Conservation (phyloP, 2,329 filamentous ascomycete genomes). For the Stachybotrys chlorohalonatus region DNA sequence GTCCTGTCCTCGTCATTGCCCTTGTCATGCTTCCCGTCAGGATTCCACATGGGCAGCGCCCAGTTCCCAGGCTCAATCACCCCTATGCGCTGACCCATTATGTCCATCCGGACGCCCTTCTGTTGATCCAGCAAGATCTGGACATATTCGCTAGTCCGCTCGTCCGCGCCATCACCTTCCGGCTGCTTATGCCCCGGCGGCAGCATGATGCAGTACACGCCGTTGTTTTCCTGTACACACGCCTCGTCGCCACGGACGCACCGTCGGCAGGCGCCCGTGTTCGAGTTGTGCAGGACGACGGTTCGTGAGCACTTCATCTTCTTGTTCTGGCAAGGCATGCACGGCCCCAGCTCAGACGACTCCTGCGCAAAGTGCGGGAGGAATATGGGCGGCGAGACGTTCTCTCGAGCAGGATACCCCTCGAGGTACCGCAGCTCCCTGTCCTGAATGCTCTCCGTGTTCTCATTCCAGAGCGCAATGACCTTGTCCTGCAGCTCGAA, state of each 20-base stretch:
- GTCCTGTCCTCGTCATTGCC: background rate
- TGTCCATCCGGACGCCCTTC: background rate
- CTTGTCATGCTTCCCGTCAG: background rate
- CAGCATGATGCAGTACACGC: background rate
- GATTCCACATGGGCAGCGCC: background rate
- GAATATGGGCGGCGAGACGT: constrained; percentile 8
- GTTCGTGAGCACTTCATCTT: constrained; percentile 14
- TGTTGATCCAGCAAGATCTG: background rate
- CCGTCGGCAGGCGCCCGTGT: constrained; percentile 28
- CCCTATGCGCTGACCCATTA: background rate
- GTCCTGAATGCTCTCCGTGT: constrained; percentile 1
- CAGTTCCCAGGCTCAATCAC: background rate
- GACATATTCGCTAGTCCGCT: background rate
- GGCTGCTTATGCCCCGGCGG: background rate
- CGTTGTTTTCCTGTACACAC: constrained; percentile 7
- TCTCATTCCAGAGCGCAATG: constrained; percentile 3
- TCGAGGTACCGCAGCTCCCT: constrained; percentile 15
- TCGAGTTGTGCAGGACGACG: constrained; percentile 24
- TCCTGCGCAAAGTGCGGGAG: background rate
- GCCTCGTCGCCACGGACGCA: constrained; percentile 13
- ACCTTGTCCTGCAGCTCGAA: constrained; percentile 6
- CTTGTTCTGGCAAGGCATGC: constrained; percentile 13
- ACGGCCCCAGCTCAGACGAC: constrained; percentile 3
- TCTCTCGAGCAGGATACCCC: constrained; percentile 13
- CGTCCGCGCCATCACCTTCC: background rate